Conservation (phyloP, 2,329 filamentous ascomycete genomes). For the Fusarium sp. region DNA sequence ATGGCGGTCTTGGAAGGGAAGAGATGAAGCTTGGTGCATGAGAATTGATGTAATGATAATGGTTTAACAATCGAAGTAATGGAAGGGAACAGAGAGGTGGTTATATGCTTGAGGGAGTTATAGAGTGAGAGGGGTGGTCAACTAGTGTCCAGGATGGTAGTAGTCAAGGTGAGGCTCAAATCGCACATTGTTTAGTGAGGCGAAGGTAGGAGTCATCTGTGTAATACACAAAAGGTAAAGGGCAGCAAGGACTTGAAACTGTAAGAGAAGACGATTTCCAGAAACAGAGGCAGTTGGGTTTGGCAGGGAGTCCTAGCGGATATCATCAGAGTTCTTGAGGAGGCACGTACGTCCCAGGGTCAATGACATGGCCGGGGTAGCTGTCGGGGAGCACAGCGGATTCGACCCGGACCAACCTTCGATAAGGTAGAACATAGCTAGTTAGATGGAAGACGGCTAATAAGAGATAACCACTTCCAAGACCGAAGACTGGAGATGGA, state of each 20-base stretch:
- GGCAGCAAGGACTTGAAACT: slow-evolving; percentile 42
- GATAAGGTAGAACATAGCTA: slow-evolving; percentile 31
- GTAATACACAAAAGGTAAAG: slow-evolving; percentile 37
- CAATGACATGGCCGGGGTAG: slow-evolving; percentile 35
- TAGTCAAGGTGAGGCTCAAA: slow-evolving; percentile 47
- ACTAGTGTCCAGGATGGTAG: slow-evolving; percentile 25
- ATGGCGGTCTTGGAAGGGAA: slow-evolving; percentile 34
- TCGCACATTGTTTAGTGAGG: slow-evolving; percentile 49
- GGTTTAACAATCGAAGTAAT: slow-evolving; percentile 2
- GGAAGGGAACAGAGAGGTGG: slow-evolving; percentile 10
- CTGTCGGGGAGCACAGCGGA: slow-evolving; percentile 28
- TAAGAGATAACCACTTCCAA: slow-evolving; percentile 21
- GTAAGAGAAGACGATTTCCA: slow-evolving; percentile 19
- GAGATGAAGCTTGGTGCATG: slow-evolving; percentile 33
- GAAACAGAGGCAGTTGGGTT: slow-evolving; percentile 21
- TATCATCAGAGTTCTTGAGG: slow-evolving; percentile 47
- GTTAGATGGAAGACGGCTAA: slow-evolving; percentile 27
- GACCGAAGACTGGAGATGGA: slow-evolving; percentile 24
- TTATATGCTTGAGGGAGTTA: slow-evolving; percentile 35
- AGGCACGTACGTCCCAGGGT: slow-evolving; percentile 26
- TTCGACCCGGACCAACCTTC: slow-evolving; percentile 31
- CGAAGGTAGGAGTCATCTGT: slow-evolving; percentile 42
- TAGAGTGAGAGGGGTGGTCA: slow-evolving; percentile 16
- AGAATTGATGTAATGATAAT: slow-evolving; percentile 23
- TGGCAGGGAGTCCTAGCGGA: slow-evolving; percentile 34